Base-by-base conservation (phyloP, 2,329 filamentous ascomycete genomes). In the Dothistroma septosporum region DNA sequence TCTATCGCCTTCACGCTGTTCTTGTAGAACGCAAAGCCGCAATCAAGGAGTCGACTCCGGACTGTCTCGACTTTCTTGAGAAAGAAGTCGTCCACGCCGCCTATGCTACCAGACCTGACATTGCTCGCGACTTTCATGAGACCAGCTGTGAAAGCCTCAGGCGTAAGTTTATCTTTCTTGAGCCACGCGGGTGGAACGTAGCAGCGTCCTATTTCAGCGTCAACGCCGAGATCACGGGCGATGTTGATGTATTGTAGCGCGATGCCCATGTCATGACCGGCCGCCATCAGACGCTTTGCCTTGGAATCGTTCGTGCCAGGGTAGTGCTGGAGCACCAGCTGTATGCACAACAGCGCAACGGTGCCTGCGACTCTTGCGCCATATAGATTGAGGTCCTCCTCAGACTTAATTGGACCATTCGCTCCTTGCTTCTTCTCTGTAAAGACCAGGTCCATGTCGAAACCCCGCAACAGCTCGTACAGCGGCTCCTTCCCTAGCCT, bases 181-280 rank as follows among this genome's bases (percentile, higher is more conserved):
- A 91, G 76, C 88, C 88, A 91, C 0, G 75, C 74, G 0, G 78
- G 77, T 0, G 89, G 89, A 4, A 91, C 75, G 70, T 92, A 92
- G 7, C 90, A 87, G 7, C 89, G 82, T 1, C 80, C 80, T 37
- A 89, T 84, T 14, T 76, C 75, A 0, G 88, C 86, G 67, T 91
- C 89, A 2, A 85, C 84, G 3, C 77, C 73, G n/a, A 91, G 85
- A 68, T 92, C 89, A 22, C 89, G 85, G 2, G 87, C 86, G 62
- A 92, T 90, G 69, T 91, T 92, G 68, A 90, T 84, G 67, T 88
- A 90, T 69, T 92, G 88, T n/a, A 91, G 76, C 1, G 88, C 88
- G 35, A 88, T 81, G 0, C 89, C 89, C 88, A 91, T 91, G 31
- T 80, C 78, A 21, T 80, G 78, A 0, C 87, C 87, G 0, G 86